Evolutionary conservation across 179 eudicot genomes (phyloP).

Genomic region (Gypsophila paniculata): DNA sequence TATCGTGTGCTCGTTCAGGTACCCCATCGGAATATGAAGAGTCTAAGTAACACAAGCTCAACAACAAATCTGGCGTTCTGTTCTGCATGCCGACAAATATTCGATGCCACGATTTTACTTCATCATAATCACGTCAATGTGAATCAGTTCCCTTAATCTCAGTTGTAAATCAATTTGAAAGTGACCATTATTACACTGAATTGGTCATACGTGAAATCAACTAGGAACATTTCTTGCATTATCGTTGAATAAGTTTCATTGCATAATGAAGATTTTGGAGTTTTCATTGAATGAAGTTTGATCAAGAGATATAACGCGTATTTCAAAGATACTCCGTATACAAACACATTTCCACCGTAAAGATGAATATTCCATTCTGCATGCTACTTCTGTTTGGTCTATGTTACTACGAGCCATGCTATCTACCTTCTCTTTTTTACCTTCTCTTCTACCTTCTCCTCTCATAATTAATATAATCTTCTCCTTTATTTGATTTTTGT

Average conservation of each 20-base stretch:
- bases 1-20: neutral
- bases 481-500: too few species aligned
- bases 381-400: too few species aligned
- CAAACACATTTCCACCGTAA: too few species aligned
- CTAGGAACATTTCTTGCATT: neutral
- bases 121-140: neutral
- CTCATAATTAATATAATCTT: too few species aligned
- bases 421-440: too few species aligned
- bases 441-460: too few species aligned
- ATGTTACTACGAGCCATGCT: too few species aligned
- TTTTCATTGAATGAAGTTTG: neutral
- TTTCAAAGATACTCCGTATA: too few species aligned
- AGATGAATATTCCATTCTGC: too few species aligned
- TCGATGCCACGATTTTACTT: too few species aligned
- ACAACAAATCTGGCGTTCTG: too few species aligned
- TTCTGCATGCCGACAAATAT: too few species aligned
- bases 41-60: neutral
- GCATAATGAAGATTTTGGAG: neutral
- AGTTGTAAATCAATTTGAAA: constrained; percentile 3
- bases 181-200: constrained; percentile 1
- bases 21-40: neutral
- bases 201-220: neutral
- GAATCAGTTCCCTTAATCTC: neutral
- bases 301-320: neutral
- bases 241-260: neutral